Evolutionary conservation across 164 flowering plant species (phyloP), one percentile per base, ranked within the genome.

Genomic region (Chimonanthus praecox): DNA sequence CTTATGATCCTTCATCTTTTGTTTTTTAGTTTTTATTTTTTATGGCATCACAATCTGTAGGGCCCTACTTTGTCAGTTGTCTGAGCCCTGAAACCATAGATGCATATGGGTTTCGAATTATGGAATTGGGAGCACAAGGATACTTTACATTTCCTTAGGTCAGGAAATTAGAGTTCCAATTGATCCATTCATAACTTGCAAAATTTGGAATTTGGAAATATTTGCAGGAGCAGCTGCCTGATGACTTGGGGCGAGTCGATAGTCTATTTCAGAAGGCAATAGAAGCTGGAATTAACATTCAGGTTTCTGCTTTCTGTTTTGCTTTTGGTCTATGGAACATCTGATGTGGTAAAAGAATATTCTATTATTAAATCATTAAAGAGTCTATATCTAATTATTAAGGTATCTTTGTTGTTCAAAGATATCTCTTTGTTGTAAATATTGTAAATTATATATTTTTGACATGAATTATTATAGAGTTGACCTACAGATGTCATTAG

Each of bases 181-280:
- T 44, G 58, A 48, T 70, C 58, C 44, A 6, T 74, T 7, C 13
- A 15, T 60, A 43, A n/a, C 64, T 48, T 44, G 46, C 20, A 33
- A 48, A 51, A 54, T 9, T 74, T 68, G 50, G 18, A 15, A 13
- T 63, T 73, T 75, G 68, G 65, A 74, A 33, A 60, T 49, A 76
- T 66, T 48, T 85, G 84, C 86, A 94, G 99, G 98, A 92, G 8
- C 95, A 94, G 74, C 76, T 95, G 80, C 87, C 89, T 20, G 76
- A 80, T 81, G 99, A 95, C 80, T 73, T 89, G 16, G 83, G 80
- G 9, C 85, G 98, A 77, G 99, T 92, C 44, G 90, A 94, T 82
- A 80, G 68, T 83, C 81, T 92, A 48, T 94, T 94, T 81, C 83
- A 81, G 48, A 85, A 87, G 73, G 94, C 99, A 69, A 60, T 75